These are phyloP conservation scores for Beta macrorhiza DNA, from an alignment of 179 eudicot genomes.

Conservation along the genomic window DNA sequence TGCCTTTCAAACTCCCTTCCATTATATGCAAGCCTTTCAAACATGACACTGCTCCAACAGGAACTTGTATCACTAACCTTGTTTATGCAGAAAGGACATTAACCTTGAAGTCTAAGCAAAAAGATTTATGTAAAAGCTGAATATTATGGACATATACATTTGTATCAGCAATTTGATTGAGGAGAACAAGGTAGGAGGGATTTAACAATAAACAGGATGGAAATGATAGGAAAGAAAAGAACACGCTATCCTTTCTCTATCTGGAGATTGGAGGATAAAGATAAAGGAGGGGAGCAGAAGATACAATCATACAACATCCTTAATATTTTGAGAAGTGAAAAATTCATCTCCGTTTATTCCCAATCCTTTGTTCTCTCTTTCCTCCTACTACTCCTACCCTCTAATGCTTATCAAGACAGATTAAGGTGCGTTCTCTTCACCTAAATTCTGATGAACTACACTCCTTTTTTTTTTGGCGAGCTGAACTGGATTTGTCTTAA, in stretches of 20 bases:
- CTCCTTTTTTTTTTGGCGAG: too few relatives aligned
- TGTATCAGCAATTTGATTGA: not conserved
- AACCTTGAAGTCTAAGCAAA: not conserved
- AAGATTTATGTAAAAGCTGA: not conserved
- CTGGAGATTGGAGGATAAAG: not conserved
- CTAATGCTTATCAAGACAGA: not conserved
- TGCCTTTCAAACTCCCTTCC: constrained; percentile 49
- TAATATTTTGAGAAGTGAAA: not conserved
- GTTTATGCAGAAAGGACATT: not conserved
- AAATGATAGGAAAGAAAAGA: not conserved
- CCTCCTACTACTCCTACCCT: not conserved
- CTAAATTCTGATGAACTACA: too few relatives aligned
- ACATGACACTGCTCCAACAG: constrained; percentile 50
- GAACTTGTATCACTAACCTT: constrained; percentile 12
- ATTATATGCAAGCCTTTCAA: constrained; percentile 49
- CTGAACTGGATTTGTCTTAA: too few relatives aligned
- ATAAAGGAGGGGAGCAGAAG: not conserved
- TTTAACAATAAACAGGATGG: not conserved
- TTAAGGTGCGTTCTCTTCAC: too few relatives aligned
- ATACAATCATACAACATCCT: not conserved
- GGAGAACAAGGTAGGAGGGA: not conserved
- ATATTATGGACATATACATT: not conserved
- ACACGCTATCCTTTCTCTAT: not conserved
- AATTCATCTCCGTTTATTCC: not conserved
- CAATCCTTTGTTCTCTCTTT: not conserved